Percentiles rank a stretch among this genome's conserved stretches.
Evolutionary conservation across 2,329 filamentous ascomycete genomes (phyloP).

Genomic region (Colletotrichum sp.): DNA sequence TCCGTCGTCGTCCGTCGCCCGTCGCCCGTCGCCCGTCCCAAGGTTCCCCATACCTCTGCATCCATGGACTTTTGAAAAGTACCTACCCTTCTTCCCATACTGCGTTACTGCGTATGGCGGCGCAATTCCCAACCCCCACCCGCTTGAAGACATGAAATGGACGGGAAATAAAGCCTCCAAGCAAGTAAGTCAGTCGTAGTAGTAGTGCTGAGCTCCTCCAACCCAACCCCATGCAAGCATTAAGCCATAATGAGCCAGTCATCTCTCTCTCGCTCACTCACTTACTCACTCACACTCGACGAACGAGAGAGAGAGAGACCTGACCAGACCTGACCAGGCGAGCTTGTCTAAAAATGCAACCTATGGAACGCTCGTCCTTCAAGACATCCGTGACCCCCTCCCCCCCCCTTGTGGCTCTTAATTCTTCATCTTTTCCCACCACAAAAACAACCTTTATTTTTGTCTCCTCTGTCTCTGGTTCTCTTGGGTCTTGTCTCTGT

Average conservation of each 20-base stretch:
- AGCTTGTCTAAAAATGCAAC: constrained; percentile 1
- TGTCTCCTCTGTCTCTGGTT: background rate
- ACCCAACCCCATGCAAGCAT: background rate
- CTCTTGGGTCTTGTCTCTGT: background rate
- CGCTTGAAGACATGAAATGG: background rate
- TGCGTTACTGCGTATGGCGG: background rate
- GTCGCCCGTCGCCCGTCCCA: background rate
- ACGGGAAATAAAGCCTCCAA: background rate
- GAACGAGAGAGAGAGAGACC: background rate
- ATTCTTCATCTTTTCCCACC: constrained; percentile 13
- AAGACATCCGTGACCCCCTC: constrained; percentile 9
- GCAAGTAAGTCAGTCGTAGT: background rate
- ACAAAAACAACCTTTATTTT: background rate
- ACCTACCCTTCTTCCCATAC: background rate
- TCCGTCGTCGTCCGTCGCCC: background rate
- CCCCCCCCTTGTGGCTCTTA: constrained; percentile 9
- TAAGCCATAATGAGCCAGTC: background rate
- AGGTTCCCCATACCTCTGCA: background rate
- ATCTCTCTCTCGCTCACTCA: background rate
- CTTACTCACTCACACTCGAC: background rate
- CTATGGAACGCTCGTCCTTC: constrained; percentile 8
- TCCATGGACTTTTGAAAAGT: background rate
- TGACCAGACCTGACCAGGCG: background rate
- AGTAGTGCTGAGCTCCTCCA: background rate
- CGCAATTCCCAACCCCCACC: constrained; percentile 7